Base-by-base conservation (phyloP, 2,329 filamentous ascomycete genomes). In the Emmonsia crescens region DNA sequence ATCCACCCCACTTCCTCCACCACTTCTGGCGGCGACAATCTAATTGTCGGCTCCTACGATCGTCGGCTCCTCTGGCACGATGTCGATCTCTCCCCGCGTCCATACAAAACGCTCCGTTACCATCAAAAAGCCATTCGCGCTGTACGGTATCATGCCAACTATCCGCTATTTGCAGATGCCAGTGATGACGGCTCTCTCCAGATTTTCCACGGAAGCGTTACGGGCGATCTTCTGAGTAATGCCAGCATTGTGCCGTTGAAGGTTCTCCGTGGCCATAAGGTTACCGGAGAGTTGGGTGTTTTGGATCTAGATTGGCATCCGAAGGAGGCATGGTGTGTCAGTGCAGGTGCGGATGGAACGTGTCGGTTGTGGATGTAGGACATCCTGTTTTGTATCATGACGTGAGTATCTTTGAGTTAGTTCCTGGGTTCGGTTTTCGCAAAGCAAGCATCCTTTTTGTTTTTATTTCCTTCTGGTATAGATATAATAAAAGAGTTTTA, bases 261-360 rank as follows among this genome's bases (percentile, higher is more conserved):
- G 82, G 91, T 96, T 70, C 82, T 99, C 57, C 88, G 85, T 71
- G 94, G 94, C 0, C 94, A 99, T 77, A 89, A 88, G 76, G 86
- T 97, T 2, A 88, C 89, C 71, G 88, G 85, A 71, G 88, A 91
- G 67, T 77, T 99, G 62, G 94, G 94, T 66, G 92, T 97, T 19
- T 82, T 97, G 80, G 93, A 96, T 73, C 79, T 99, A 33, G 90
- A 96, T 71, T 99, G 95, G 95, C 94, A 99, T 79, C 91, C 91
- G 5, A 85, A 83, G 65, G 90, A 97, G 76, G 91, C 93, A 1
- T 97, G 94, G 94, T 88, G 89, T 76, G 87, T 96, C 60, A 95
- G 89, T 79, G 93, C 92, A 55, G 94, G 94, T 68, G 92, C 93
- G 1, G 94, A 99, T 79, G 93, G 93, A 49, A 96, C 89, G 16